Percentiles rank a stretch among this genome's conserved stretches.
Conservation (phyloP, 352 stramenopile genomes). For the Phytopythium helicoides region DNA sequence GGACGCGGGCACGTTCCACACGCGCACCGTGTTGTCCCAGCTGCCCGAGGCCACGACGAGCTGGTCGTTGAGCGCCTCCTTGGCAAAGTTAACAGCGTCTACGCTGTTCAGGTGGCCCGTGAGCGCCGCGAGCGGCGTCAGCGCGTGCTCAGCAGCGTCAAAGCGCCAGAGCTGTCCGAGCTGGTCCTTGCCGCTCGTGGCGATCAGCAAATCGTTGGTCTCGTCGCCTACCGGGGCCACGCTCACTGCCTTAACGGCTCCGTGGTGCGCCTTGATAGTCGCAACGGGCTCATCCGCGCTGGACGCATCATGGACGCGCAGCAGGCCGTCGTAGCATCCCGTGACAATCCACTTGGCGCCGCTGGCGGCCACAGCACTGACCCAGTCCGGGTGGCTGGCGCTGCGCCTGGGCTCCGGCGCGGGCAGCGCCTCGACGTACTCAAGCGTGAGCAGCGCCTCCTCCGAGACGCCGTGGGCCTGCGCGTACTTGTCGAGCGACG, state of each 20-base stretch:
- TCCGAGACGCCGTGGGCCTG: constrained; percentile 59
- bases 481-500: constrained; percentile 78
- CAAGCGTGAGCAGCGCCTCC: constrained; percentile 82
- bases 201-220: constrained; percentile 51
- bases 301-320: constrained; percentile 70
- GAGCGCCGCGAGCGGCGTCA: constrained; percentile 52
- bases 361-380: constrained; percentile 64
- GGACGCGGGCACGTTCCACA: constrained; percentile 43
- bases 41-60: constrained; percentile 59
- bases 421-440: constrained; percentile 85
- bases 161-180: constrained; percentile 67
- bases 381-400: constrained; percentile 83
- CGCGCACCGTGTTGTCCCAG: constrained; percentile 85
- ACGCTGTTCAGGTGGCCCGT: constrained; percentile 84
- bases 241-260: constrained; percentile 68
- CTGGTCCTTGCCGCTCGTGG: constrained; percentile 79
- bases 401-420: constrained; percentile 67
- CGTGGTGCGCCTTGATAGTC: constrained; percentile 74
- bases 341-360: constrained; percentile 56
- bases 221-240: constrained; percentile 17
- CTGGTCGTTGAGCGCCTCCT: constrained; percentile 21
- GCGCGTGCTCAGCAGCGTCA: constrained; percentile 23
- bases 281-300: constrained; percentile 45
- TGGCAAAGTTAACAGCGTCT: constrained; percentile 46
- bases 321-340: constrained; percentile 83